A percentile compares a stretch with the other conserved stretches of the same genome.
Conservation (phyloP, 306 rosid genomes). For the Carpinus viminea region DNA sequence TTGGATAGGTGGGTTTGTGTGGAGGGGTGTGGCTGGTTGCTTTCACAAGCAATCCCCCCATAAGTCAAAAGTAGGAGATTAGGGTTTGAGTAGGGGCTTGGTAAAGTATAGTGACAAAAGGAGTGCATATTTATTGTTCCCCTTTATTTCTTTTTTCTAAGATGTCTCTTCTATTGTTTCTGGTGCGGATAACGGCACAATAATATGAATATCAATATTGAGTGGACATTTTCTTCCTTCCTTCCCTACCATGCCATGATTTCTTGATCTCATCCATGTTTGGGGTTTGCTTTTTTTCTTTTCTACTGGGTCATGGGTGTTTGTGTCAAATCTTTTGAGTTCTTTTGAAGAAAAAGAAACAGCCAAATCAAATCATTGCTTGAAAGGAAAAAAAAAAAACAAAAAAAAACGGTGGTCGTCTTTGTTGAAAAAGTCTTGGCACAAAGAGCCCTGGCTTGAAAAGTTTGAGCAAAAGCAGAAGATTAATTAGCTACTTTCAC, state of each 20-base stretch:
- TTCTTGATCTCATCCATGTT: neutral
- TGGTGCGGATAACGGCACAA: constrained; percentile 3
- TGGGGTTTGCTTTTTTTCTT: too few relatives aligned
- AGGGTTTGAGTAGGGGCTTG: constrained; percentile 27
- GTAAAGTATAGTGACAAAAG: constrained; percentile 15
- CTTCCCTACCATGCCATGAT: neutral
- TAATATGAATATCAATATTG: neutral
- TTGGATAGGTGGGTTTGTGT: neutral
- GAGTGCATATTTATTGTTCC: constrained; percentile 1
- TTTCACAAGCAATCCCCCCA: constrained; percentile 15
- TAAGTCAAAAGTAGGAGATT: neutral
- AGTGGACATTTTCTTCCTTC: neutral
- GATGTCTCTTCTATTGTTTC: neutral
- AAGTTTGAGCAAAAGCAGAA: too few relatives aligned
- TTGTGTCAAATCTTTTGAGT: too few relatives aligned
- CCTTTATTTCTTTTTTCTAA: neutral
- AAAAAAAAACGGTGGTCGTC: too few relatives aligned
- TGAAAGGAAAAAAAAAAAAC: too few relatives aligned
- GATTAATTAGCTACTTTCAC: too few relatives aligned
- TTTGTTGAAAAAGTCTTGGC: too few relatives aligned
- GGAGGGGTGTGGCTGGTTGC: neutral
- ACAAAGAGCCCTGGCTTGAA: too few relatives aligned
- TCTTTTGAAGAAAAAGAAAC: too few relatives aligned
- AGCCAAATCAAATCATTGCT: too few relatives aligned
- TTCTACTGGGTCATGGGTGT: too few relatives aligned